These are phyloP conservation scores for Plectosphaerella plurivora DNA, from an alignment of 2,329 filamentous ascomycete genomes.

Conservation along the genomic window DNA sequence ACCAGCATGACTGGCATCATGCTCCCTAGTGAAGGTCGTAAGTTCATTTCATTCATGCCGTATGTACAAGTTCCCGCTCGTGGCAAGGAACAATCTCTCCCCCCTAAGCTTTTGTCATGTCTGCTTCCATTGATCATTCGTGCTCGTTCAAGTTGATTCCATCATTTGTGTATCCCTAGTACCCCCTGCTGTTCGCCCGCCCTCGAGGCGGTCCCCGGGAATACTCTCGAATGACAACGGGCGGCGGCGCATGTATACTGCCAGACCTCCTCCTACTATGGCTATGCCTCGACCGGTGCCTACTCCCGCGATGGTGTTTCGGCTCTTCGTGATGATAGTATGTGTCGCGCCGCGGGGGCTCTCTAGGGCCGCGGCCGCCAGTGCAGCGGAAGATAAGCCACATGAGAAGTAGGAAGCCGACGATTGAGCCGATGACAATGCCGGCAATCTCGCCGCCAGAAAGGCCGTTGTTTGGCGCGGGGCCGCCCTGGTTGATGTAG, in stretches of 20 bases:
- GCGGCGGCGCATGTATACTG: neutral
- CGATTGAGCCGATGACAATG: slow-evolving; percentile 44
- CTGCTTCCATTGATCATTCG: too few relatives aligned
- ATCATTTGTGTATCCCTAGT: neutral
- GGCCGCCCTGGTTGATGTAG: slow-evolving; percentile 12
- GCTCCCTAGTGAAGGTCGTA: too few relatives aligned
- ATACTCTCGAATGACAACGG: neutral
- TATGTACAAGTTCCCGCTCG: too few relatives aligned
- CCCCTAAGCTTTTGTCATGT: too few relatives aligned
- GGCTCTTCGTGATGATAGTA: neutral
- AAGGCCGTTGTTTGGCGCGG: slow-evolving; percentile 20
- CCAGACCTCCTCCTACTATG: neutral
- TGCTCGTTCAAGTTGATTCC: neutral
- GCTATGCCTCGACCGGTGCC: neutral
- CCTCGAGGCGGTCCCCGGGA: neutral
- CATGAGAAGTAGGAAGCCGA: slow-evolving; percentile 37
- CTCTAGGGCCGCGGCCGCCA: neutral
- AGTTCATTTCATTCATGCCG: too few relatives aligned
- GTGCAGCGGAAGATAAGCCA: slow-evolving; percentile 42
- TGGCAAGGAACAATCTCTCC: neutral
- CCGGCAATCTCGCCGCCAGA: slow-evolving; percentile 46
- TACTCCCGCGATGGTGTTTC: neutral
- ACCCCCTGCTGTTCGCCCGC: neutral
- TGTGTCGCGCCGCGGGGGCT: neutral
- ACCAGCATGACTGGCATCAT: too few relatives aligned